Conservation (phyloP, 176 grass and related monocot species). For the Thalia dealbata region DNA sequence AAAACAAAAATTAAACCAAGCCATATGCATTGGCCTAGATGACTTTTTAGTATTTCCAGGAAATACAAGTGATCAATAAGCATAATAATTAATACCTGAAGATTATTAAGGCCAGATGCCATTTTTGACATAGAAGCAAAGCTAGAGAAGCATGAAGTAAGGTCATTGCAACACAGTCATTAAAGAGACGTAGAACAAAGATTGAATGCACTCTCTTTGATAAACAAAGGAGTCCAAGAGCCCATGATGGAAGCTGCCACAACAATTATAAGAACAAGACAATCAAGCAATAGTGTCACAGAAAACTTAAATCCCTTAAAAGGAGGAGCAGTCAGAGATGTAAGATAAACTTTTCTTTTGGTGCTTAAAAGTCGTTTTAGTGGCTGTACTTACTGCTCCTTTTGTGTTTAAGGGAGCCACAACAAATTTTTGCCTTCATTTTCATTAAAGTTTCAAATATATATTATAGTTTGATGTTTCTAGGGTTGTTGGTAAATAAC, state of each 20-base stretch:
- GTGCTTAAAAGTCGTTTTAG: background rate
- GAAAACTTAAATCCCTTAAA: background rate
- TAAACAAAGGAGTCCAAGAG: constrained; percentile 81
- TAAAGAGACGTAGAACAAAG: constrained; percentile 91
- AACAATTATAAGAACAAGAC: constrained; percentile 15
- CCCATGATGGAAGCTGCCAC: constrained; percentile 89
- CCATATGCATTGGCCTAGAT: background rate
- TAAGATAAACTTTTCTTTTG: background rate
- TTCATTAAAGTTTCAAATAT: background rate
- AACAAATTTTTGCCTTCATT: background rate
- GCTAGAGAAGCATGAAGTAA: constrained; percentile 74
- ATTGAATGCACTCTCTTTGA: constrained; percentile 90
- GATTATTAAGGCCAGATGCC: constrained; percentile 75
- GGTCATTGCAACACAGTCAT: constrained; percentile 83
- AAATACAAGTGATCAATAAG: background rate
- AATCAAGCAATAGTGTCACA: background rate
- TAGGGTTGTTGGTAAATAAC: background rate
- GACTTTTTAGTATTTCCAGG: background rate
- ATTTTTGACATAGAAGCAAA: constrained; percentile 72
- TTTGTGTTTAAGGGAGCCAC: background rate
- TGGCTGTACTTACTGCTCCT: background rate
- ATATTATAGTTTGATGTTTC: background rate
- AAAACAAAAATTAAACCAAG: constrained; percentile 1
- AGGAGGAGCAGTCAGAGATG: background rate
- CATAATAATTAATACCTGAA: constrained; percentile 57